Evolutionary conservation across 225 moss, liverwort and hornwort species (phyloP).

Genomic region (Marchantia paleacea): DNA sequence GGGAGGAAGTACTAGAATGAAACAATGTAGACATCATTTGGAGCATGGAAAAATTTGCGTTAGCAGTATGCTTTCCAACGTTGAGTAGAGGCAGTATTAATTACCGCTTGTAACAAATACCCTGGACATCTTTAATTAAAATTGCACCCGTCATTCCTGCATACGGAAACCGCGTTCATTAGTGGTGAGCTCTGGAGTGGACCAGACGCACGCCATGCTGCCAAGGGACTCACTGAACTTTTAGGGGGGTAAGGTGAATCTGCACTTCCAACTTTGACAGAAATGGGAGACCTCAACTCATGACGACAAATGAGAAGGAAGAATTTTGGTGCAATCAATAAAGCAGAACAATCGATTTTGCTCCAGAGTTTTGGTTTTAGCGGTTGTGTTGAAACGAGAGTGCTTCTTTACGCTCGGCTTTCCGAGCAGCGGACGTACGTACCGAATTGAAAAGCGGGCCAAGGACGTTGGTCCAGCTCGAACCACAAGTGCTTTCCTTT

Average conservation of each 20-base stretch:
- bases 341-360: neutral
- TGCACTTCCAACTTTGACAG: too few species aligned
- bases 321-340: neutral
- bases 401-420: neutral
- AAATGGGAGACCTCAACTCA: too few species aligned
- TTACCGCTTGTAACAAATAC: slow-evolving; percentile 54
- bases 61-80: neutral
- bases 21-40: neutral
- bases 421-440: neutral
- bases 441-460: slow-evolving; percentile 75
- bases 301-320: neutral
- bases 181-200: too few species aligned
- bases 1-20: neutral
- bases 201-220: too few species aligned
- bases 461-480: slow-evolving; percentile 53
- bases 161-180: slow-evolving; percentile 11
- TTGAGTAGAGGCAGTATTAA: neutral
- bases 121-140: slow-evolving; percentile 55
- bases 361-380: neutral
- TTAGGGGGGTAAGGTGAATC: too few species aligned
- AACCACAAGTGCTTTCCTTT: slow-evolving; percentile 74
- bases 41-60: neutral
- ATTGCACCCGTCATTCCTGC: slow-evolving; percentile 70
- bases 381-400: neutral
- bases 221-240: too few species aligned